Percentiles rank a stretch among this genome's conserved stretches.
These are phyloP conservation scores for Podospora didyma DNA, from an alignment of 495 filamentous ascomycete species.

Conservation along the genomic window DNA sequence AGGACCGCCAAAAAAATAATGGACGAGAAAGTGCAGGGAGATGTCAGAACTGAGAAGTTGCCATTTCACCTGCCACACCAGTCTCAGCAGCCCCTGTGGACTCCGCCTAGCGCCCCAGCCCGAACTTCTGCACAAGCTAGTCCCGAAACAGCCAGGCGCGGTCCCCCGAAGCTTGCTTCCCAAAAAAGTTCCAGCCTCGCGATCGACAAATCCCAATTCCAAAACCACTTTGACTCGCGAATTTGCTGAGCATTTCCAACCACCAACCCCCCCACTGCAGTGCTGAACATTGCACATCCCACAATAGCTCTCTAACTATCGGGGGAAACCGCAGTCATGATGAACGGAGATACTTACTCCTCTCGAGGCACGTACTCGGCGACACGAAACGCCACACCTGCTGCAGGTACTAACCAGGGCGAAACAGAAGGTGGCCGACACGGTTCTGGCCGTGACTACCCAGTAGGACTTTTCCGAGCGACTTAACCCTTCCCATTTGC, in stretches of 20 bases:
- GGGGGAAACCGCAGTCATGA: conserved; percentile 39
- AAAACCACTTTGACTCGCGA: not conserved
- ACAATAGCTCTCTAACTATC: not conserved
- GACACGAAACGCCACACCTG: conserved; percentile 9
- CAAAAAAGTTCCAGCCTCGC: conserved; percentile 42
- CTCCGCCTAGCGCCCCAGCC: too few species aligned
- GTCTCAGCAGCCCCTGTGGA: too few species aligned
- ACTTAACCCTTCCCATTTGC: too few species aligned
- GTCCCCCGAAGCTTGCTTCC: conserved; percentile 6
- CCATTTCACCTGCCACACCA: too few species aligned
- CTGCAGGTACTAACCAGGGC: conserved; percentile 24
- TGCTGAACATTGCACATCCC: conserved; percentile 10
- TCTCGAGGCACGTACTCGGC: conserved; percentile 60
- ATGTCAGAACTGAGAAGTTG: too few species aligned
- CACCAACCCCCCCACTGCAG: not conserved
- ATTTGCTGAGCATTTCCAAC: not conserved
- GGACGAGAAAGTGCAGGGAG: too few species aligned
- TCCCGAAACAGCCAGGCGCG: conserved; percentile 11
- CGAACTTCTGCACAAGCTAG: conserved; percentile 8
- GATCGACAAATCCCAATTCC: conserved; percentile 5
- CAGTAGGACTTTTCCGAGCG: conserved; percentile 50
- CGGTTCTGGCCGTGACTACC: conserved; percentile 67
- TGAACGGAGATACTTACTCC: conserved; percentile 88
- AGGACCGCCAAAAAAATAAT: too few species aligned
- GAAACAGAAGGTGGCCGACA: conserved; percentile 58